Base-by-base conservation (phyloP, 31 red algal genomes). In the Endocladia muricata region DNA sequence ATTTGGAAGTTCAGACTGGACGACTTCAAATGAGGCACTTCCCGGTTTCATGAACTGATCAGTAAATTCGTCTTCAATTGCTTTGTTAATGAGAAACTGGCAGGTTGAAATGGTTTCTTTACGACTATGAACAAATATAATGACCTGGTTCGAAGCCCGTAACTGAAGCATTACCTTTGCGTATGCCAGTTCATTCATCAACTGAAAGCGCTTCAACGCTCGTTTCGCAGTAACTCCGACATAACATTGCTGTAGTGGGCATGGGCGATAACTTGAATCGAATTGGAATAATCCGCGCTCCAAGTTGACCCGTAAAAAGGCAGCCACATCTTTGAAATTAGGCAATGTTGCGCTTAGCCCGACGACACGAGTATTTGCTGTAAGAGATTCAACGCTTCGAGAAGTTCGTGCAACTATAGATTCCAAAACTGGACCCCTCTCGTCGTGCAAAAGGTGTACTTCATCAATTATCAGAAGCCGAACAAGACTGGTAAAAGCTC, bases 271-370 rank as follows among this genome's bases (percentile, higher is more conserved):
- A n/a, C 79, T 48, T 17, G 81, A 62, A 29, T 76, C 88, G 58
- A 93, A 96, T 38, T 75, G 77, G 62, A 99, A 99, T n/a, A 99
- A 52, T 1, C 92, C 92, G 15, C 58, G 78, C 31, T 64, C 35
- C 1, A 52, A 43, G 34, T 76, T 40, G 3, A 95, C 97, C 30
- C 83, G 81, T 23, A 99, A 30, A 37, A 99, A 99, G 28, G 77
- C 36, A 15, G 93, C 93, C 21, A 99, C 97, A 74, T 99, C 97
- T 39, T 77, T 74, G 67, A 85, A 93, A 73, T 99, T 99, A 25
- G 97, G 97, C 65, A 99, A 80, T 25, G 97, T 99, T 23, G 97
- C 97, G 65, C 82, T 89, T 25, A 99, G 81, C 21, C 92, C 97
- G 3, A 99, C 89, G 41, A 99, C 62, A 11, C 89, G 81, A 25